Percentiles rank a stretch among this genome's conserved stretches.
These are phyloP conservation scores for Fusarium keratoplasticum DNA, from an alignment of 2,329 filamentous ascomycete genomes.

Conservation along the genomic window DNA sequence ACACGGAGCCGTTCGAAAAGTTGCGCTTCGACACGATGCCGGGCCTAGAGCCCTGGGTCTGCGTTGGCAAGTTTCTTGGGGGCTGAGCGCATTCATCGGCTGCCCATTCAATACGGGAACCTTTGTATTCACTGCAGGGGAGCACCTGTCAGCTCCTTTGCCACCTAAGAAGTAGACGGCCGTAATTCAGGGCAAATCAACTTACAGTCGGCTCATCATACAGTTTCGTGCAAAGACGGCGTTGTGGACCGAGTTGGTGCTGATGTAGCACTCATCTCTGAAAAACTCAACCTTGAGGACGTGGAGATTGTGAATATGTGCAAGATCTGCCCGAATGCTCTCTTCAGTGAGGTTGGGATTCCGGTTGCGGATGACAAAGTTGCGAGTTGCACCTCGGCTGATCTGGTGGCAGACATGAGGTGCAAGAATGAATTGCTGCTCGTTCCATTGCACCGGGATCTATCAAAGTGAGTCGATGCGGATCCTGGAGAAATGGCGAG, in stretches of 20 bases:
- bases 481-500: no score
- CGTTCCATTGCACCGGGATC: constrained; percentile 77
- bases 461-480: constrained; percentile 48
- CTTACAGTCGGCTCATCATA: constrained; percentile 74
- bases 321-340: constrained; percentile 76
- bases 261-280: constrained; percentile 72
- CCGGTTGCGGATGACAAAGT: constrained; percentile 75
- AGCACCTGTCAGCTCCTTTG: constrained; percentile 28
- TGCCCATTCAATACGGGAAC: constrained; percentile 76
- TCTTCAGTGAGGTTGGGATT: constrained; percentile 70
- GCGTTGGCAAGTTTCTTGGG: constrained; percentile 47
- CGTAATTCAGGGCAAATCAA: constrained; percentile 3
- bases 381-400: constrained; percentile 75
- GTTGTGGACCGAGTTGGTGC: constrained; percentile 81
- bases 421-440: constrained; percentile 75
- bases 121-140: constrained; percentile 72
- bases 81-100: constrained; percentile 78
- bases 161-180: not conserved
- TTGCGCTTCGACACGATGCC: not conserved
- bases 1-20: not conserved
- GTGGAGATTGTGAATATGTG: constrained; percentile 84
- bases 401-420: constrained; percentile 74
- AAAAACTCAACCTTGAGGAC: constrained; percentile 74
- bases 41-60: not conserved
- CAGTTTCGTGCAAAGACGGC: constrained; percentile 81